Conservation (phyloP, 2,329 filamentous ascomycete species). For the Seiridium cupressi region DNA sequence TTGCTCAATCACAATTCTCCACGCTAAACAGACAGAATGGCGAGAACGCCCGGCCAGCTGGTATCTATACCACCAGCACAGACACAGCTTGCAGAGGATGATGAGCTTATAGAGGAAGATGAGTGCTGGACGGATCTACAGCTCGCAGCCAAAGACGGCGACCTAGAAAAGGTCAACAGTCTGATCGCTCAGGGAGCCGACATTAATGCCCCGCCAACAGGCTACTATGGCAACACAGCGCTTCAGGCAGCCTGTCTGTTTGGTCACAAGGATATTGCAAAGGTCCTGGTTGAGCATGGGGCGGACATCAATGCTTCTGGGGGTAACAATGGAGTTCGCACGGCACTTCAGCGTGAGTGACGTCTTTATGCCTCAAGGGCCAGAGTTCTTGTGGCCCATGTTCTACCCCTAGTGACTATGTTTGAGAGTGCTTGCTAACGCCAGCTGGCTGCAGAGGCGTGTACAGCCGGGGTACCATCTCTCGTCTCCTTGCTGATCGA, state of each 20-base stretch:
- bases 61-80: conserved; percentile 4
- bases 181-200: conserved; percentile 25
- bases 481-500: conserved; percentile 20
- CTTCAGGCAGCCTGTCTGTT: conserved; percentile 25
- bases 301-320: conserved; percentile 24
- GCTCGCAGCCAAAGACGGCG: conserved; percentile 28
- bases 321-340: conserved; percentile 30
- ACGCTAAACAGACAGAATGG: neutral
- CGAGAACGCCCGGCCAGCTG: neutral
- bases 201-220: conserved; percentile 21
- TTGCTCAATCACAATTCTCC: neutral
- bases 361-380: too few species aligned
- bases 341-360: conserved; percentile 21
- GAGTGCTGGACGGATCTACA: conserved; percentile 34
- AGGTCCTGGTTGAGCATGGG: conserved; percentile 16
- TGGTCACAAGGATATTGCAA: conserved; percentile 18
- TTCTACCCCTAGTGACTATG: too few species aligned
- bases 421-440: too few species aligned
- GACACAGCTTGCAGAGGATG: neutral
- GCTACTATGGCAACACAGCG: conserved; percentile 25
- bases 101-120: conserved; percentile 19
- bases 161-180: conserved; percentile 20
- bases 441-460: conserved; percentile 21
- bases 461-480: conserved; percentile 12
- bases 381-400: too few species aligned